Evolutionary conservation across 352 stramenopile genomes (phyloP), one percentile per base, ranked within the genome.

Genomic region (Pythium dissimile): DNA sequence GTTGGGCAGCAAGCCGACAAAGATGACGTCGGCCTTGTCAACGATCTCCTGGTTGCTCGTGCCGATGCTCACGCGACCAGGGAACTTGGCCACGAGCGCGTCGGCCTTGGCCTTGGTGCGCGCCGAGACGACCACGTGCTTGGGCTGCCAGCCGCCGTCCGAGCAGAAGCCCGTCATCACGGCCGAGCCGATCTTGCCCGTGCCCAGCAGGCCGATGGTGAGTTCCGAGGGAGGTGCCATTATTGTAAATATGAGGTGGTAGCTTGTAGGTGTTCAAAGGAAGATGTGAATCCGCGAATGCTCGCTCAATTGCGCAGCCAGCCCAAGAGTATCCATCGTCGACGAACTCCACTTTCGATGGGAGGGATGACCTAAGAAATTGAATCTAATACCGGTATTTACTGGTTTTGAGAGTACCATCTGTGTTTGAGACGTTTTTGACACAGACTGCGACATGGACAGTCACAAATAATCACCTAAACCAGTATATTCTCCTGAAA

Each of bases 121-220:
- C 43, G 76, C 71, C 43, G 82, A 90, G 34, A 94, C 80, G 47
- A 63, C 72, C 37, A 78, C 82, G 64, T 88, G 75, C 68, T 84
- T 73, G 38, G 84, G 82, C 62, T 88, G 79, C 82, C 82, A 92
- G 55, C 82, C 82, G 26, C 74, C 75, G 13, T 79, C 73, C 30
- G 73, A 89, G 72, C 84, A 94, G 60, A 92, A 94, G 43, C 84
- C 84, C 24, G 79, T 73, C 47, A 94, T 65, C 31, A 94, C 80
- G 49, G 84, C 84, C 54, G 80, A 92, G 62, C 84, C 84, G 67
- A 94, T 94, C 69, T 94, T 94, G 57, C 84, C 84, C 47, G 84
- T 94, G 59, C 84, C 84, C 26, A 94, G 68, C 23, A 94, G 72
- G 48, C 84, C 84, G 32, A 94, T 68, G 16, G 71, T 88, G 46